Percentiles rank a stretch among this genome's conserved stretches.
These are phyloP conservation scores for Paramecium sonneborni DNA, from an alignment of 73 alveolate species.

Conservation along the genomic window DNA sequence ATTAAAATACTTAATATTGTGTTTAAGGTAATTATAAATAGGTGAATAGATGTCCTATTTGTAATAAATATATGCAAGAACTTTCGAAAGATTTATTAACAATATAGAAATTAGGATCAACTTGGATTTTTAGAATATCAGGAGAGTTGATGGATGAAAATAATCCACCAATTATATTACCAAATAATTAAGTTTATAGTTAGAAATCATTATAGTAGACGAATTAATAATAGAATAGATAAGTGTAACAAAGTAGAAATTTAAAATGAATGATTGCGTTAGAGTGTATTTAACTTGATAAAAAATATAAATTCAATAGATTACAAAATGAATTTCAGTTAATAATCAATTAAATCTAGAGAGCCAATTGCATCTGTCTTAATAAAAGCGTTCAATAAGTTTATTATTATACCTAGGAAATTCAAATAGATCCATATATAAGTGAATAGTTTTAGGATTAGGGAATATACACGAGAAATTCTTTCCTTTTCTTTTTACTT, in stretches of 20 bases:
- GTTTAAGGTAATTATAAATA: neutral
- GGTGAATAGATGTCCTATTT: conserved; percentile 16
- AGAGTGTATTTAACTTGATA: neutral
- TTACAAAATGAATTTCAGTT: neutral
- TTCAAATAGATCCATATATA: conserved; percentile 55
- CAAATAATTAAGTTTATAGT: conserved; percentile 30
- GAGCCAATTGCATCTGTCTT: conserved; percentile 30
- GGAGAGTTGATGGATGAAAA: conserved; percentile 52
- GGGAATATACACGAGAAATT: conserved; percentile 62
- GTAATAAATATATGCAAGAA: neutral
- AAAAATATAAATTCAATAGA: neutral
- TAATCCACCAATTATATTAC: conserved; percentile 42
- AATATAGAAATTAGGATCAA: conserved; percentile 34
- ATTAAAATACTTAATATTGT: conserved; percentile 22
- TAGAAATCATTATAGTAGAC: neutral
- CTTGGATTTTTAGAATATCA: conserved; percentile 22
- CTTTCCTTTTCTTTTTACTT: conserved; percentile 40
- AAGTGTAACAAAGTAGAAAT: neutral
- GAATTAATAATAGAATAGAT: neutral
- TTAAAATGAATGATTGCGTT: neutral
- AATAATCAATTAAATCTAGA: neutral
- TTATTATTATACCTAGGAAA: conserved; percentile 62
- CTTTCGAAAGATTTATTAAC: neutral
- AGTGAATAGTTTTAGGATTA: conserved; percentile 34
- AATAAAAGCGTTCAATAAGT: conserved; percentile 11